Evolutionary conservation across 768 basidiomycete species (phyloP), one percentile per base, ranked within the genome.

Genomic region (Mycena pura): DNA sequence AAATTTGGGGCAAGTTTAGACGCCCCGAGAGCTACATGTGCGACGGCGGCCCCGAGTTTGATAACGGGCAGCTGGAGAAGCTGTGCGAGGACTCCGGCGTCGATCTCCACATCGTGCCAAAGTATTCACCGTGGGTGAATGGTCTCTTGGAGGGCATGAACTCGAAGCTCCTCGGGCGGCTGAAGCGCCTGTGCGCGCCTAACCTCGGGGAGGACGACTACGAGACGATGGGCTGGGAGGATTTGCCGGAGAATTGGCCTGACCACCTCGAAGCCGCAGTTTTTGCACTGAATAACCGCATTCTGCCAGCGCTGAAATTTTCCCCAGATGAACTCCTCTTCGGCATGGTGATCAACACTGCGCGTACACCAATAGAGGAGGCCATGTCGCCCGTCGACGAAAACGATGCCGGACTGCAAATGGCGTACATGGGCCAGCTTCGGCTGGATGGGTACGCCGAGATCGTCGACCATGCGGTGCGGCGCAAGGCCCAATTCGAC

Each of bases 61-160:
- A 51, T 19, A 60, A 60, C 32, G 19, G n/a, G 21, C 21, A 51
- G 22, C 39, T 60, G 10, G 14, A 24, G 13, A 15, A 51, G 19
- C 25, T 25, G n/a, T 60, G 58, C 32, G 49, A 28, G 22, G n/a
- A 14, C 1, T 15, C 7, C 1, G 40, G 40, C 21, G 27, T 39
- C 9, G 31, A 46, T 15, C 49, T 51, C 11, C 58, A 45, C 13
- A 41, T 69, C 0, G 51, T 59, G 0, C 48, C 70, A 4, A 68
- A 66, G 0, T 74, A 74, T 24, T 54, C 71, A 0, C 74, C 72
- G 2, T 77, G 74, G 76, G 46, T 73, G 10, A 74, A 76, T 31
- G 70, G 75, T 0, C 64, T 76, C 0, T 61, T 75, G 0, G 70
- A 77, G 32, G 69, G 69, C 3, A 57, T 67, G 0, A 76, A 77